Percentiles rank a stretch among this genome's conserved stretches.
These are phyloP conservation scores for Thuja plicata DNA, from an alignment of 83 land plant genomes.

Conservation along the genomic window DNA sequence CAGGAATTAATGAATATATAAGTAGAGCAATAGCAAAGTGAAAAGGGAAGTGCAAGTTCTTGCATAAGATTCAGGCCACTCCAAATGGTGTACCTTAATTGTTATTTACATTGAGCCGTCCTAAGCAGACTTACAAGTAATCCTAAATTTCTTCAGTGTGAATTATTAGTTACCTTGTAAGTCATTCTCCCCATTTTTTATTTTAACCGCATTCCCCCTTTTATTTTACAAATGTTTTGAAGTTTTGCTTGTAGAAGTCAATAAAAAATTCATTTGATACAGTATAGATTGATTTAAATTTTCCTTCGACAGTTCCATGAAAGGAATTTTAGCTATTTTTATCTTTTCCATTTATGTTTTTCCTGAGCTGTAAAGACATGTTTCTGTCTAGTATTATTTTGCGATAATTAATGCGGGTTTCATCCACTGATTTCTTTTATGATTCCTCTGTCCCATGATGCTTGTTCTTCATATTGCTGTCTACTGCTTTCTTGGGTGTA, in stretches of 20 bases:
- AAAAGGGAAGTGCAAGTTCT: not conserved
- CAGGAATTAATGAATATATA: too few relatives aligned
- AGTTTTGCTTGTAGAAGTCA: not conserved
- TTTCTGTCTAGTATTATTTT: too few relatives aligned
- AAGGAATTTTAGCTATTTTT: not conserved
- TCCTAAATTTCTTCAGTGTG: too few relatives aligned
- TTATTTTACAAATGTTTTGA: not conserved
- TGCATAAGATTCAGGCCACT: not conserved
- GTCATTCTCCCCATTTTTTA: not conserved
- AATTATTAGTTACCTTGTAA: not conserved
- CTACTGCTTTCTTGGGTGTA: not conserved
- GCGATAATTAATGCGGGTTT: not conserved
- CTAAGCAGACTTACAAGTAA: too few relatives aligned
- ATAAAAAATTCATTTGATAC: not conserved
- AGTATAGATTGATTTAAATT: not conserved
- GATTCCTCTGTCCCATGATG: not conserved
- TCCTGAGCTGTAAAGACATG: not conserved
- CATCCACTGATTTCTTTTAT: not conserved
- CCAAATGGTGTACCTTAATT: not conserved
- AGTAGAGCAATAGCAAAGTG: too few relatives aligned
- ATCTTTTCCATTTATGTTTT: not conserved
- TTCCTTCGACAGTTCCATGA: not conserved
- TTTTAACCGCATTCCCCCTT: not conserved
- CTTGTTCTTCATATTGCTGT: too few relatives aligned
- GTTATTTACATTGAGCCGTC: not conserved